Evolutionary conservation across 208 protist genomes (phyloP).

Genomic region (Zelonia costaricensis): DNA sequence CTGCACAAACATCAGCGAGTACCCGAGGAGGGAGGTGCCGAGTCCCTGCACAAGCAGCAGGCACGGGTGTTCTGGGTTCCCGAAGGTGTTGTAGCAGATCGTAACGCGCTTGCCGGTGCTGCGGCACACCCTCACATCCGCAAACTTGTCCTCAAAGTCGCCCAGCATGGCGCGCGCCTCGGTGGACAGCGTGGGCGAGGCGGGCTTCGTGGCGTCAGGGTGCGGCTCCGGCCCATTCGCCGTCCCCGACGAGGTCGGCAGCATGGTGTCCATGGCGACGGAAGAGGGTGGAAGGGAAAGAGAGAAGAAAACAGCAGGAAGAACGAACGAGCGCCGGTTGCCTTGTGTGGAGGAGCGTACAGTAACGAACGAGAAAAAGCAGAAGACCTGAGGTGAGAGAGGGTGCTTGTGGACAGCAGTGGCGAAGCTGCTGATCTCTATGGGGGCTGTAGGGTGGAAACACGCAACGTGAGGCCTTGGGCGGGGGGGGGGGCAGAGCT

Average conservation of each 20-base stretch:
- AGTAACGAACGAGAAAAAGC: no score
- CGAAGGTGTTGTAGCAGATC: slow-evolving; percentile 83
- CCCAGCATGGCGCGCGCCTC: slow-evolving; percentile 14
- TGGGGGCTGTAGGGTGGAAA: no score
- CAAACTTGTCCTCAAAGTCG: slow-evolving; percentile 49
- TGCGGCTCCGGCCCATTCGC: not conserved
- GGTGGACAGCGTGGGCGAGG: slow-evolving; percentile 7
- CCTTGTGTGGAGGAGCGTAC: no score
- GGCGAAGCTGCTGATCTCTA: no score
- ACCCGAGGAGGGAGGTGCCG: slow-evolving; percentile 30
- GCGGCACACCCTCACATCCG: slow-evolving; percentile 55
- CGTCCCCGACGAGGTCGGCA: not conserved
- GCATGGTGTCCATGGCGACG: no score
- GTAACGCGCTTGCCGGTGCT: slow-evolving; percentile 61
- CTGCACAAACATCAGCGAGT: slow-evolving; percentile 37
- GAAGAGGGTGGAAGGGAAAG: no score
- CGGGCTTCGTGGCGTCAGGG: not conserved
- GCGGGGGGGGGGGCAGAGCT: no score
- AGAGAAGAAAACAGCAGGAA: no score
- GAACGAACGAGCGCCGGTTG: no score
- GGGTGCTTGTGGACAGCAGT: no score
- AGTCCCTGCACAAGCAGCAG: slow-evolving; percentile 72
- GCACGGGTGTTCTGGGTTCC: slow-evolving; percentile 54
- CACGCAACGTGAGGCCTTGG: no score
- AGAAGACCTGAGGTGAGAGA: no score